Evolutionary conservation across 108 stramenopile genomes (phyloP), one percentile per base, ranked within the genome.

Genomic region (Fistulifera pelliculosa): DNA sequence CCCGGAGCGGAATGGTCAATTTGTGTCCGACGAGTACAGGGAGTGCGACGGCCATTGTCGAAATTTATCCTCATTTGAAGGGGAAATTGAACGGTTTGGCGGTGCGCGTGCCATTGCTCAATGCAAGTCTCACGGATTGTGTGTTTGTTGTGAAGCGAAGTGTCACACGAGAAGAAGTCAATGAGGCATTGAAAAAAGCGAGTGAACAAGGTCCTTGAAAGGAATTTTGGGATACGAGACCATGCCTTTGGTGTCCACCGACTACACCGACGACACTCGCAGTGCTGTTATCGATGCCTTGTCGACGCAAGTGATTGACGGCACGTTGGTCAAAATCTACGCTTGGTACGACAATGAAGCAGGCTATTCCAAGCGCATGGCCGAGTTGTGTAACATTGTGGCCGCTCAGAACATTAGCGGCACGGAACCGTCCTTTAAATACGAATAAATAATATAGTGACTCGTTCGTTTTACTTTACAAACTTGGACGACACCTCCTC

Each of bases 81-180:
- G 95, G 93, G 2, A 96, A 94, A 68, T 72, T 96, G 6, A 94
- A 94, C 63, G 96, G 96, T 24, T 62, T 93, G 24, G 96, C 96
- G 14, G 79, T 97, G 19, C 85, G 96, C 18, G 94, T 95, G 28
- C 96, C 96, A 12, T 58, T 94, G 27, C 60, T 89, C 53, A 95
- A 97, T 65, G 93, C 75, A 6, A 81, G 78, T 52, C 52, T 97
- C 19, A 94, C 92, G 1, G 94, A 95, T 64, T 81, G 83, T 51
- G 85, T 89, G 17, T 85, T 93, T 54, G 81, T 90, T 60, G 82
- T 96, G 16, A 73, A 91, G 42, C 69, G 61, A 38, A 52, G 59
- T 35, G 90, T 83, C 16, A 85, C 75, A 4, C 39, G 13, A 16
- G 90, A 90, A 50, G 83, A 94, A 60, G 91, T 96, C 44, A 96